Base-by-base conservation (phyloP, 2,329 filamentous ascomycete species). In the Penicillium sp. region DNA sequence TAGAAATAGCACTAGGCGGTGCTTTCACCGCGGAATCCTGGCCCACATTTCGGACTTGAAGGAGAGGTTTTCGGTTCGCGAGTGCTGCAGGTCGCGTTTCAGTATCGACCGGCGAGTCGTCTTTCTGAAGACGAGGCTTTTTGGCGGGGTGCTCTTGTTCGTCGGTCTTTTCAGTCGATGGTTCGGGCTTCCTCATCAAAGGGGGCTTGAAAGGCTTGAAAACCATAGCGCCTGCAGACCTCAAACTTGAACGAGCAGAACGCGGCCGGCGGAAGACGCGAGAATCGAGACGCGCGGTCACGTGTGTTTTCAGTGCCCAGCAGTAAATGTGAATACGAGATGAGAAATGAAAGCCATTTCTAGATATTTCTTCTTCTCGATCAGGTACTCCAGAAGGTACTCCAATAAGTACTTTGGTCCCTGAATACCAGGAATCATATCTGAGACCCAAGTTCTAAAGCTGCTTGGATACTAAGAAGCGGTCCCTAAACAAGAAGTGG, bases 181-280 rank as follows among this genome's bases (percentile, higher is more conserved):
- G 59, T 20, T 40, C 52, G 7, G 64, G 53, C 30, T 72, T 75
- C 60, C 67, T 72, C 43, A 76, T 71, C 23, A 72, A 69, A 59
- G 75, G 73, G 42, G 75, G 71, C 34, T 72, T 74, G 49, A 78
- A 78, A 5, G 75, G 75, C 58, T 77, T 78, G 51, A 75, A 76
- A 47, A 73, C 68, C 73, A 77, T 76, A 53, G 46, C 49, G 54
- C 20, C 4, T 18, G 17, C 15, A n/a, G 17, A 44, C 24, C 26
- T 51, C 41, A 10, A 33, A 43, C 47, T 17, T 52, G 30, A 27
- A 18, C 12, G 30, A 32, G 49, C n/a, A n/a, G 17, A 18, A 36
- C 44, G 49, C 24, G 51, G 43, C n/a, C 13, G 6, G 33, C 17
- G 23, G 39, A 54, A 33, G 51, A 56, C 62, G 58, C 60, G 58